phyloP scores from a whole-genome alignment of 768 basidiomycete genomes.

The Termitomyces sp. region DNA sequence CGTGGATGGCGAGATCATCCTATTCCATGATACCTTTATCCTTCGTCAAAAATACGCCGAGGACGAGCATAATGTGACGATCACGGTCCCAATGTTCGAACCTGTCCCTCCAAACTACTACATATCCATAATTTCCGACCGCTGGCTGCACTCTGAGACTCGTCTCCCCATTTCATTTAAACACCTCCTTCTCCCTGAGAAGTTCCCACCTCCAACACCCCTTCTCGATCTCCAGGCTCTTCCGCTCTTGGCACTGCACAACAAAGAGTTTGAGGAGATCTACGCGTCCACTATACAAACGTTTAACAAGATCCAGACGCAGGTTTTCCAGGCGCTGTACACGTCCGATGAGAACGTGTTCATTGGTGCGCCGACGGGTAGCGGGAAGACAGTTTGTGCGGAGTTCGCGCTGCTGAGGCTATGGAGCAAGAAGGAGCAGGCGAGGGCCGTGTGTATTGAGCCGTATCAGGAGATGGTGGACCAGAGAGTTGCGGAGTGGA shows the following conservation, averaged over 20 bases:
- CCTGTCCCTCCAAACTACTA: slow-evolving; percentile 98
- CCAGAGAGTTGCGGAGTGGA: slow-evolving; percentile 84
- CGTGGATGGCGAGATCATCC: slow-evolving; percentile 93
- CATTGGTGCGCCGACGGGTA: slow-evolving; percentile 94
- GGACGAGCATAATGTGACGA: slow-evolving; percentile 89
- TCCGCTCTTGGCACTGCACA: slow-evolving; percentile 87
- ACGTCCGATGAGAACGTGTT: slow-evolving; percentile 96
- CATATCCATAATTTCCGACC: slow-evolving; percentile 90
- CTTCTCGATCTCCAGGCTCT: slow-evolving; percentile 90
- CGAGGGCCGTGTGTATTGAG: slow-evolving; percentile 89
- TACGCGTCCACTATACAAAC: slow-evolving; percentile 75
- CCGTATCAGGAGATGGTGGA: slow-evolving; percentile 99
- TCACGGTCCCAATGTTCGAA: slow-evolving; percentile 95
- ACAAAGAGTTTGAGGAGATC: slow-evolving; percentile 85
- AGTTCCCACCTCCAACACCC: slow-evolving; percentile 89
- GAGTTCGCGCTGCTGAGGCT: slow-evolving; percentile 94
- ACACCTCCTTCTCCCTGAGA: slow-evolving; percentile 94
- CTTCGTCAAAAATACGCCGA: slow-evolving; percentile 89
- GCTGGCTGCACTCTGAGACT: slow-evolving; percentile 95
- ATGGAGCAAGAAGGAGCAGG: slow-evolving; percentile 83
- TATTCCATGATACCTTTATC: slow-evolving; percentile 92
- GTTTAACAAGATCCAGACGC: slow-evolving; percentile 99
- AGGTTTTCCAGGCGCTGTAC: slow-evolving; percentile 97
- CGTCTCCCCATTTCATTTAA: slow-evolving; percentile 95
- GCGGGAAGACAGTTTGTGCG: slow-evolving; percentile 95